phyloP scores from a whole-genome alignment of 805 yeast species.

The Ogataea siamensis region DNA sequence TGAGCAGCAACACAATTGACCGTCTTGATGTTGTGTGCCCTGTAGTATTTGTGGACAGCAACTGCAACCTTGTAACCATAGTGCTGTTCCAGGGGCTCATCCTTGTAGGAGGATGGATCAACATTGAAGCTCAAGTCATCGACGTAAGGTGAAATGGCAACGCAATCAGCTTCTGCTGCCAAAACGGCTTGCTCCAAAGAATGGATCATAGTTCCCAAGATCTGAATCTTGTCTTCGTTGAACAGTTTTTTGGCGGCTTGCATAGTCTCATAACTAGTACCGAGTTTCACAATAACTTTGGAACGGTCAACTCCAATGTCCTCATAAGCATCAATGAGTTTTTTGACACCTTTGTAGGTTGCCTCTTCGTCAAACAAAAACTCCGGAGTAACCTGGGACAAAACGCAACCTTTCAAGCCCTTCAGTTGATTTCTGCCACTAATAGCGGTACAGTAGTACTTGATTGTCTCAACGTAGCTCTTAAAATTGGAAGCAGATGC shows the following conservation, averaged over 20 bases:
- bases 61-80: conserved; percentile 31
- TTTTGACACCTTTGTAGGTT: conserved; percentile 27
- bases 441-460: conserved; percentile 25
- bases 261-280: conserved; percentile 36
- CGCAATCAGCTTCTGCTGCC: conserved; percentile 38
- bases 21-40: conserved; percentile 32
- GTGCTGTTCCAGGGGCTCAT: conserved; percentile 25
- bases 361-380: conserved; percentile 28
- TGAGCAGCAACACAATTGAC: conserved; percentile 35
- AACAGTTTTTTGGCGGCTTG: conserved; percentile 32
- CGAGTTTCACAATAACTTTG: conserved; percentile 35
- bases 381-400: conserved; percentile 32
- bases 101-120: conserved; percentile 28
- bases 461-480: conserved; percentile 20
- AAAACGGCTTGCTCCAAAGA: conserved; percentile 36
- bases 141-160: conserved; percentile 36
- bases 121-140: conserved; percentile 30
- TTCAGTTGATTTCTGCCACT: conserved; percentile 26
- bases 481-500: conserved; percentile 10
- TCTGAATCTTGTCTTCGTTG: conserved; percentile 26
- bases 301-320: conserved; percentile 33
- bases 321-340: conserved; percentile 32
- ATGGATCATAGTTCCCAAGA: conserved; percentile 38
- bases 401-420: conserved; percentile 24
- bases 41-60: conserved; percentile 35